Conservation (phyloP, 139 green algal genomes). For the Micractinium conductrix region DNA sequence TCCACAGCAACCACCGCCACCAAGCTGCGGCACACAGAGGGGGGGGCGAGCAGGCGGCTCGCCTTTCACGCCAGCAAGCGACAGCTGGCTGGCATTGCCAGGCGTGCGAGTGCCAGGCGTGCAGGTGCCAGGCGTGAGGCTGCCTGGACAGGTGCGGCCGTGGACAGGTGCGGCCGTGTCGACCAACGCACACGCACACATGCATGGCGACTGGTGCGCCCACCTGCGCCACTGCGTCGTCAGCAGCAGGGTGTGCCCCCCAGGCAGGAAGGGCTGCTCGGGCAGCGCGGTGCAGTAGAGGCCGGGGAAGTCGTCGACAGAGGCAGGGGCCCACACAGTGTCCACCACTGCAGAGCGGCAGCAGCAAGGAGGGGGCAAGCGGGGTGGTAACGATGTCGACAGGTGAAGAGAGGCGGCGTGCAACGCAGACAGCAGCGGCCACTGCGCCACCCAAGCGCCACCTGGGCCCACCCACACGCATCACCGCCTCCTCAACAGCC, state of each 20-base stretch:
- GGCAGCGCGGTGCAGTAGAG: constrained; percentile 57
- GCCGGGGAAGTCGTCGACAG: constrained; percentile 56
- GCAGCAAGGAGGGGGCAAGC: neutral
- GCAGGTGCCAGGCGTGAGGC: too few relatives aligned
- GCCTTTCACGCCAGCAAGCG: neutral
- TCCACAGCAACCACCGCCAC: constrained; percentile 69
- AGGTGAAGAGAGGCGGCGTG: neutral
- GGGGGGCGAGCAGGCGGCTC: neutral
- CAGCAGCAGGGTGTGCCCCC: constrained; percentile 59
- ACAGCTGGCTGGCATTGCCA: neutral
- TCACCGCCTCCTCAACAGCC: neutral
- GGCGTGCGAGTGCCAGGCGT: too few relatives aligned
- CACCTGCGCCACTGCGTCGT: constrained; percentile 76
- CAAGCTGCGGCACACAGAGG: constrained; percentile 13
- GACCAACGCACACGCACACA: too few relatives aligned
- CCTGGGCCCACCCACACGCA: neutral
- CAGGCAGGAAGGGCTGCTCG: constrained; percentile 41
- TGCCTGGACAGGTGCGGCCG: too few relatives aligned
- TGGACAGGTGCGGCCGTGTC: too few relatives aligned
- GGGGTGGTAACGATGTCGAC: too few relatives aligned
- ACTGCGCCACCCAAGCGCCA: neutral
- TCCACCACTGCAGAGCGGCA: constrained; percentile 33
- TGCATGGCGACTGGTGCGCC: too few relatives aligned
- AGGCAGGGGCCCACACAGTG: constrained; percentile 26
- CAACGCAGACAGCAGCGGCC: neutral